Evolutionary conservation across 352 stramenopile genomes (phyloP).

Genomic region (Elongisporangium prolatum): DNA sequence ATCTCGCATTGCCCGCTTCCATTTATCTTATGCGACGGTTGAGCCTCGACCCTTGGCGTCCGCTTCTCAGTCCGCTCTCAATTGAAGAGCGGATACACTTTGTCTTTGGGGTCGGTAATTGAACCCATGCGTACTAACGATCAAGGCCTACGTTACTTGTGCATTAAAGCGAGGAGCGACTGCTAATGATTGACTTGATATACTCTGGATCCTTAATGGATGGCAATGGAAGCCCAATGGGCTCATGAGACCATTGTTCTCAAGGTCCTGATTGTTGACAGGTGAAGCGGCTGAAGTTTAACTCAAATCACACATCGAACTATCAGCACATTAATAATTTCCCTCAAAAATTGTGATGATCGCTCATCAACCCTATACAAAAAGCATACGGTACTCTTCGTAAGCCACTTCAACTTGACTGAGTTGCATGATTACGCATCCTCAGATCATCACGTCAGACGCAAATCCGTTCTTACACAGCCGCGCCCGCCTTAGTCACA

Average conservation of each 20-base stretch:
- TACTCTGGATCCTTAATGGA: neutral
- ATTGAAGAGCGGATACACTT: neutral
- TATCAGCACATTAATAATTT: neutral
- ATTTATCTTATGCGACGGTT: neutral
- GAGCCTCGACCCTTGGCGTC: neutral
- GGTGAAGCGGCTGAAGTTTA: too few relatives aligned
- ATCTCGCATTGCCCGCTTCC: neutral
- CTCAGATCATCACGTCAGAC: neutral
- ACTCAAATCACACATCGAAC: neutral
- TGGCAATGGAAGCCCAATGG: neutral
- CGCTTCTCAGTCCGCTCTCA: neutral
- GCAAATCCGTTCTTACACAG: neutral
- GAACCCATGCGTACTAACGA: neutral
- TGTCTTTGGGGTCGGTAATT: neutral
- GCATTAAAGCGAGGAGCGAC: neutral
- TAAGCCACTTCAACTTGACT: neutral
- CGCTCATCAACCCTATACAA: neutral
- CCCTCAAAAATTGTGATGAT: too few relatives aligned
- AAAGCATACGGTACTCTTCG: neutral
- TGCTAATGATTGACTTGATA: neutral
- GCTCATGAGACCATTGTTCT: neutral
- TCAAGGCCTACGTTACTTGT: neutral
- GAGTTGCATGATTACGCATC: too few relatives aligned
- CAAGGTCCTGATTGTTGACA: too few relatives aligned
- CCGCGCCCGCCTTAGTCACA: neutral